Percentiles rank a stretch among this genome's conserved stretches.
Conservation (phyloP, 352 stramenopile genomes). For the Phytophthora foliorum region DNA sequence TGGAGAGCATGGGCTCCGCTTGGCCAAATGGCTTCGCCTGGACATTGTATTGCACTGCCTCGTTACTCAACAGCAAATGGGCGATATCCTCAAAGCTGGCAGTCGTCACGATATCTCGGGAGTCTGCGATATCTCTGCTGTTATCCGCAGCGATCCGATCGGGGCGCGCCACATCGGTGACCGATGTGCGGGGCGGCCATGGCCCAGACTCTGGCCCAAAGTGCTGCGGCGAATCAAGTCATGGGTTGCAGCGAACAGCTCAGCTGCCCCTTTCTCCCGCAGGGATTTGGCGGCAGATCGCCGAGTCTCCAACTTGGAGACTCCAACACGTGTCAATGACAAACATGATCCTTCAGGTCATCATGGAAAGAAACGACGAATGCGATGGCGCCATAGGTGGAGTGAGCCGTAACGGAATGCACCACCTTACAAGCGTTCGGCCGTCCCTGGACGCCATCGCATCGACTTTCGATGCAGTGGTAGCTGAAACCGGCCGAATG, state of each 20-base stretch:
- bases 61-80: not conserved
- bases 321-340: too few relatives aligned
- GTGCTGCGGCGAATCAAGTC: not conserved
- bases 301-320: too few relatives aligned
- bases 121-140: not conserved
- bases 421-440: not conserved
- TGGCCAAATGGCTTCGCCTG: not conserved
- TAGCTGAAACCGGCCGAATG: not conserved
- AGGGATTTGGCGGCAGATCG: not conserved
- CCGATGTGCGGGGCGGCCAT: not conserved
- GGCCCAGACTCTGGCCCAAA: too few relatives aligned
- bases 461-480: conserved; percentile 2
- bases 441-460: conserved; percentile 1
- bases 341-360: not conserved
- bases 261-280: not conserved
- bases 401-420: not conserved
- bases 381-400: not conserved
- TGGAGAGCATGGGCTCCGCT: not conserved
- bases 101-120: conserved; percentile 1
- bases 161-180: too few relatives aligned
- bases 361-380: not conserved
- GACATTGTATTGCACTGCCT: not conserved
- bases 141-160: not conserved
- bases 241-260: not conserved
- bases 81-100: not conserved